Percentiles rank a stretch among this genome's conserved stretches.
These are phyloP conservation scores for Cladosporium sp. DNA, from an alignment of 2,329 filamentous ascomycete genomes.

Conservation along the genomic window DNA sequence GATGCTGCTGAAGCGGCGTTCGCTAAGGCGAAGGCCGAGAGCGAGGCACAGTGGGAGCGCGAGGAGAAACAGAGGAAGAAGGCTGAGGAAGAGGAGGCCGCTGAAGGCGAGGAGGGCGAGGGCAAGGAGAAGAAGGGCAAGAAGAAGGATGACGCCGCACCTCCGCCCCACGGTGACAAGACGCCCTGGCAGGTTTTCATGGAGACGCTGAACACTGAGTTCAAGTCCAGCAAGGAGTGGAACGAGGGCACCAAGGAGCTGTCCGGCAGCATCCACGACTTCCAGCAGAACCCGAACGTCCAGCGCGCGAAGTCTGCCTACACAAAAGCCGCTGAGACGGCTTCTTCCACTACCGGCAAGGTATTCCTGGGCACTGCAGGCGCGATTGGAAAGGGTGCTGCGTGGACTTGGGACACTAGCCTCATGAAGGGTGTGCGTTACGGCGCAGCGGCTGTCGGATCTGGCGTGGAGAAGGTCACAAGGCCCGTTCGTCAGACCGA, in stretches of 20 bases:
- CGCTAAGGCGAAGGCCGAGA: conserved; percentile 30
- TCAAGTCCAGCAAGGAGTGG: conserved; percentile 97
- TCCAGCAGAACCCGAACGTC: conserved; percentile 87
- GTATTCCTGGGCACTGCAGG: conserved; percentile 81
- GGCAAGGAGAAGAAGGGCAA: conserved; percentile 49
- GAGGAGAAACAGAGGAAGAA: conserved; percentile 30
- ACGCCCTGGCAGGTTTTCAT: conserved; percentile 98
- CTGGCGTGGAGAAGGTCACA: conserved; percentile 88
- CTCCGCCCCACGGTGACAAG: conserved; percentile 96
- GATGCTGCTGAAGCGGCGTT: conserved; percentile 31
- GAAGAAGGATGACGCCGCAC: conserved; percentile 66
- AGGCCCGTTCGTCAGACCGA: conserved; percentile 90
- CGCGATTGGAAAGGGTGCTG: conserved; percentile 81
- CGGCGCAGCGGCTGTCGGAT: conserved; percentile 77
- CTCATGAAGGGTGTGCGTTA: conserved; percentile 87
- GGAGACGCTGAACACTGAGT: conserved; percentile 89
- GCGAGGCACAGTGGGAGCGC: conserved; percentile 38
- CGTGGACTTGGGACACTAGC: conserved; percentile 95
- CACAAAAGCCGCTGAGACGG: conserved; percentile 75
- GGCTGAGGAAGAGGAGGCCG: conserved; percentile 35
- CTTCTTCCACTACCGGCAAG: conserved; percentile 68
- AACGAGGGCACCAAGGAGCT: conserved; percentile 97
- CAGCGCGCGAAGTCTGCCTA: conserved; percentile 81
- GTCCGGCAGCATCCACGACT: conserved; percentile 79
- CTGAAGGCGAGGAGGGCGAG: conserved; percentile 40